Evolutionary conservation across 352 stramenopile genomes (phyloP), one percentile per base, ranked within the genome.

Genomic region (Phytophthora colocasiae): DNA sequence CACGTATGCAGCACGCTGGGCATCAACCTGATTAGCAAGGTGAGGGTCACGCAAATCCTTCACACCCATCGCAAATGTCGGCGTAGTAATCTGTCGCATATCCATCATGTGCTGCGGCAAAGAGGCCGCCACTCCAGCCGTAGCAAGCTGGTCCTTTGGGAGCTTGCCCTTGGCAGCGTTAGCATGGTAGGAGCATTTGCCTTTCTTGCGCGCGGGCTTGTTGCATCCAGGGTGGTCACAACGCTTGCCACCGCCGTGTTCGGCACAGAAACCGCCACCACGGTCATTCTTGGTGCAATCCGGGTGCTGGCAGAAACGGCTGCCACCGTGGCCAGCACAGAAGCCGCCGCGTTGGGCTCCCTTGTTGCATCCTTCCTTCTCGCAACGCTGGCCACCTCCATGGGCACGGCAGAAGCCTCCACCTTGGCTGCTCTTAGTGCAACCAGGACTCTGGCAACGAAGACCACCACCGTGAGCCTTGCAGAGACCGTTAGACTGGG

Each of bases 251-350:
- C 89, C 89, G 48, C 89, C 89, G 62, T 97, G 89, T 50, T 93
- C 82, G 4, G 88, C 88, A 63, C 89, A 97, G 59, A 89, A 96
- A 41, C 89, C 89, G 26, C 88, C 89, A 11, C 89, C 88, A 17
- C 88, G 85, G 63, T 96, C 89, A 59, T 94, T 94, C 73, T 96
- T 96, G 57, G 83, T 92, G 74, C 89, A 97, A 49, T 92, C 87
- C n/a, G 81, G 79, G 54, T 92, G 79, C 68, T 92, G 79, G 74
- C 89, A 97, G 34, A 93, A 90, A 27, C 85, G 83, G 19, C 68
- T 83, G 45, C 89, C 89, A n/a, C 89, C 88, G 66, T 97, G 89
- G 29, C 81, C 81, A 2, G 86, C 87, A 46, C 89, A 97, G 52
- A 93, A 91, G 0, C 88, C 88, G 19, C 83, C 80, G 14, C 88